Conservation (phyloP, 495 filamentous ascomycete species). For the Jackrogersella minutella region DNA sequence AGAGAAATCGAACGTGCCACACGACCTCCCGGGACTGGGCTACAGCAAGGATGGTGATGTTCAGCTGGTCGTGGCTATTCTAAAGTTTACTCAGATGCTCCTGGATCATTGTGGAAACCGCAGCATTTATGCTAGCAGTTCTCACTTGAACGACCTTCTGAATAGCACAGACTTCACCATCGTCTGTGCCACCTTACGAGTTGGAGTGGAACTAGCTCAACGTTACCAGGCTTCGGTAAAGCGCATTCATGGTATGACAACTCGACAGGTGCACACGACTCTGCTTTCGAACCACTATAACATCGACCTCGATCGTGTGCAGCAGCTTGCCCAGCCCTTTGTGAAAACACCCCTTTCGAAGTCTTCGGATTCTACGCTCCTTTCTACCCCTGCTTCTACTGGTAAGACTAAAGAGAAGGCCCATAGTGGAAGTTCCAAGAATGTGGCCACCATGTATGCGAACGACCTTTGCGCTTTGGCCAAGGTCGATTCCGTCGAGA, state of each 20-base stretch:
- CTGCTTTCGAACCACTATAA: slow-evolving; percentile 89
- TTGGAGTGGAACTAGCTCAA: slow-evolving; percentile 85
- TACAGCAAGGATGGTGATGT: slow-evolving; percentile 78
- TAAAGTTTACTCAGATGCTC: slow-evolving; percentile 85
- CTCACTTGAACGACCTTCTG: slow-evolving; percentile 82
- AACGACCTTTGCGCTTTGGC: slow-evolving; percentile 80
- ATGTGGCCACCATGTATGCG: slow-evolving; percentile 66
- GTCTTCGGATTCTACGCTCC: slow-evolving; percentile 50
- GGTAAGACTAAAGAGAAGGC: slow-evolving; percentile 79
- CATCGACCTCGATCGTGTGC: slow-evolving; percentile 88
- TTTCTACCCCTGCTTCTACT: slow-evolving; percentile 53
- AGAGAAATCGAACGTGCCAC: slow-evolving; percentile 50
- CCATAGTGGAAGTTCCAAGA: slow-evolving; percentile 43
- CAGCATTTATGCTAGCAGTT: slow-evolving; percentile 93
- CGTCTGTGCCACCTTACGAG: slow-evolving; percentile 73
- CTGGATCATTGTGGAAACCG: slow-evolving; percentile 96
- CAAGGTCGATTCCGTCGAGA: slow-evolving; percentile 54
- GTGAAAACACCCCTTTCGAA: slow-evolving; percentile 65
- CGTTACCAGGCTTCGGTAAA: slow-evolving; percentile 89
- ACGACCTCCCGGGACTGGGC: slow-evolving; percentile 63
- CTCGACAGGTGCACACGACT: slow-evolving; percentile 70
- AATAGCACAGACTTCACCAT: slow-evolving; percentile 84
- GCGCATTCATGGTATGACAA: slow-evolving; percentile 62
- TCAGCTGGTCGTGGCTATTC: slow-evolving; percentile 76
- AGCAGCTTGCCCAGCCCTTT: slow-evolving; percentile 84